Percentiles rank a stretch among this genome's conserved stretches.
These are phyloP conservation scores for Pisolithus sp. DNA, from an alignment of 768 basidiomycete species.

Conservation along the genomic window DNA sequence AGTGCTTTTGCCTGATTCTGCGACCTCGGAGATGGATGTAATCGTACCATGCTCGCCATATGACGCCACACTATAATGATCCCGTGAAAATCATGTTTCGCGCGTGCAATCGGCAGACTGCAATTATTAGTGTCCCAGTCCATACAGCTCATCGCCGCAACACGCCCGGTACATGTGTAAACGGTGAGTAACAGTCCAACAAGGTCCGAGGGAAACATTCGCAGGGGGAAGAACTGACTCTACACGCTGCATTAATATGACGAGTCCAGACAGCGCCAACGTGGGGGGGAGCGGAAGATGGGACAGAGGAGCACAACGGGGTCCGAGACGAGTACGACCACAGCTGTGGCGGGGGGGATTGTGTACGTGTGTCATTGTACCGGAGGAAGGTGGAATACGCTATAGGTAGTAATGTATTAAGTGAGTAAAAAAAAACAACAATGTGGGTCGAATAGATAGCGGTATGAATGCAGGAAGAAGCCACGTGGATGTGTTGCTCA, in stretches of 20 bases:
- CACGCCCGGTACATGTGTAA: background rate
- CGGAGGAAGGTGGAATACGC: constrained; percentile 10
- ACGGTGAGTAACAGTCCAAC: background rate
- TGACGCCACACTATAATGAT: too few species aligned
- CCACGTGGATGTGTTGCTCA: background rate
- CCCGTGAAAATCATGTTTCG: too few species aligned
- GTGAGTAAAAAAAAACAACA: constrained; percentile 14
- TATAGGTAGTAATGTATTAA: constrained; percentile 23
- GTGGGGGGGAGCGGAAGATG: background rate
- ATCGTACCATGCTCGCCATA: too few species aligned
- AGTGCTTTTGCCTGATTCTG: too few species aligned
- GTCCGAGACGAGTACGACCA: background rate
- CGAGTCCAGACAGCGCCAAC: background rate
- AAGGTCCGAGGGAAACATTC: background rate
- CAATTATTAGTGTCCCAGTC: too few species aligned
- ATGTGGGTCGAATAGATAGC: constrained; percentile 12
- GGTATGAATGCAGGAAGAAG: background rate
- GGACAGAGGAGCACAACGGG: background rate
- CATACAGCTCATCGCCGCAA: background rate
- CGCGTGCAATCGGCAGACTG: too few species aligned
- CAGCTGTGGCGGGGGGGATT: background rate
- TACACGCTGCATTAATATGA: background rate
- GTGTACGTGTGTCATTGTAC: constrained; percentile 5
- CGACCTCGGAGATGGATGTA: too few species aligned
- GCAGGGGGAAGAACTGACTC: background rate